Conservation (phyloP, 1,284 basidiomycete genomes). For the Moesziomyces aphidis region DNA sequence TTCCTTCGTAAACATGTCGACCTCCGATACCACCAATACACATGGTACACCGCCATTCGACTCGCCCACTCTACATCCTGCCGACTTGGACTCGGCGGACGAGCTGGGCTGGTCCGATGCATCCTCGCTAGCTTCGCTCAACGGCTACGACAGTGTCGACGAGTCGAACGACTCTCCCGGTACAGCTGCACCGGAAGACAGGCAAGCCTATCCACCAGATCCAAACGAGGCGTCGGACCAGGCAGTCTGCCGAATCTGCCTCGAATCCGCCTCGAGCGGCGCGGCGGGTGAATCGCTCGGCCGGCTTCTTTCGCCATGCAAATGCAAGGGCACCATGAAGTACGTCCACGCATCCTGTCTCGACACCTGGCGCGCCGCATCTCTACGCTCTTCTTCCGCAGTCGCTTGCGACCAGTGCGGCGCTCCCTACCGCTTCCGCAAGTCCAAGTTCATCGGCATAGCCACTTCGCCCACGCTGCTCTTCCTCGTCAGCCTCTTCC, state of each 20-base stretch:
- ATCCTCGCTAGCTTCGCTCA: no score
- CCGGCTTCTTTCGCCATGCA: conserved; percentile 52
- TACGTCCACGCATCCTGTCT: conserved; percentile 64
- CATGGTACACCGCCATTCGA: no score
- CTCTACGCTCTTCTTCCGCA: conserved; percentile 42
- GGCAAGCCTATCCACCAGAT: conserved; percentile 12
- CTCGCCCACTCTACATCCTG: no score
- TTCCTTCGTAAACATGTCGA: no score
- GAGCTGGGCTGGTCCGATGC: no score
- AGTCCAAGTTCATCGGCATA: conserved; percentile 52
- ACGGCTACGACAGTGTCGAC: neutral
- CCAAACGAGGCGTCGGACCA: conserved; percentile 17
- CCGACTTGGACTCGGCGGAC: no score
- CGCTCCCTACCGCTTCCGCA: conserved; percentile 53
- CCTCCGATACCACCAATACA: no score
- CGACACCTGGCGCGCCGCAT: conserved; percentile 53
- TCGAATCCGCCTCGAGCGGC: conserved; percentile 28
- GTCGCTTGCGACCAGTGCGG: conserved; percentile 63
- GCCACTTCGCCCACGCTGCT: conserved; percentile 45
- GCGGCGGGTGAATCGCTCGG: conserved; percentile 34
- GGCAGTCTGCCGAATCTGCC: conserved; percentile 46
- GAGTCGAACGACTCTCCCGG: neutral
- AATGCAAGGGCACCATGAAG: conserved; percentile 64
- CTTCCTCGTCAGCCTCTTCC: conserved; percentile 40
- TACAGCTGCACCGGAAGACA: neutral